Evolutionary conservation across 495 filamentous ascomycete species (phyloP).

Genomic region (Lasiosphaeria hispida): DNA sequence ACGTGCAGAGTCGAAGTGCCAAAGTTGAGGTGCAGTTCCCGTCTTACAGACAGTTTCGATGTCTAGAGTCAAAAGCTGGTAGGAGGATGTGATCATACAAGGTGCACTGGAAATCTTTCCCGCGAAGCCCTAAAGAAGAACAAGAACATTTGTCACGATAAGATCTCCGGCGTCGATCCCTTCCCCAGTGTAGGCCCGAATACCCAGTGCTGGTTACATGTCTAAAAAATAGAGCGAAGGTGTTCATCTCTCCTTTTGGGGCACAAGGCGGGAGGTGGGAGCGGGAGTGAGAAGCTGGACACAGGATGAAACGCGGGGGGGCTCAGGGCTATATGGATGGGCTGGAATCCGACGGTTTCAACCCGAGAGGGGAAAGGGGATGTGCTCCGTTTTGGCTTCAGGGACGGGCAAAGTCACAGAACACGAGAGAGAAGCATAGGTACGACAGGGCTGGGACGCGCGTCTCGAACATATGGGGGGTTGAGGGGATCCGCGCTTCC

Average conservation of each 20-base stretch:
- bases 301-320: slow-evolving; percentile 15
- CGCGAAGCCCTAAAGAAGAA: neutral
- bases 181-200: neutral
- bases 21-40: too few relatives aligned
- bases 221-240: neutral
- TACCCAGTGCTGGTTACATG: too few relatives aligned
- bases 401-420: too few relatives aligned
- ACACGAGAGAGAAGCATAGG: too few relatives aligned
- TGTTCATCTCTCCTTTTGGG: neutral
- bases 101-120: too few relatives aligned
- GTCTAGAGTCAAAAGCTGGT: too few relatives aligned
- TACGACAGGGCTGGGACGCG: too few relatives aligned
- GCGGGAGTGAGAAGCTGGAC: neutral
- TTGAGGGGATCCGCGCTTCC: too few relatives aligned
- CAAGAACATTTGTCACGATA: neutral
- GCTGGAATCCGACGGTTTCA: slow-evolving; percentile 15
- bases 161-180: neutral
- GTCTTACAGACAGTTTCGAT: too few relatives aligned
- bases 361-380: slow-evolving; percentile 6
- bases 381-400: neutral
- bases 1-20: too few relatives aligned
- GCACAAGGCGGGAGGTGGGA: neutral
- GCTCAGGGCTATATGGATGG: slow-evolving; percentile 5
- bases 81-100: neutral
- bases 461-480: too few relatives aligned